phyloP scores from a whole-genome alignment of 2,329 filamentous ascomycete species.

The Xylariomycetidae sp. region DNA sequence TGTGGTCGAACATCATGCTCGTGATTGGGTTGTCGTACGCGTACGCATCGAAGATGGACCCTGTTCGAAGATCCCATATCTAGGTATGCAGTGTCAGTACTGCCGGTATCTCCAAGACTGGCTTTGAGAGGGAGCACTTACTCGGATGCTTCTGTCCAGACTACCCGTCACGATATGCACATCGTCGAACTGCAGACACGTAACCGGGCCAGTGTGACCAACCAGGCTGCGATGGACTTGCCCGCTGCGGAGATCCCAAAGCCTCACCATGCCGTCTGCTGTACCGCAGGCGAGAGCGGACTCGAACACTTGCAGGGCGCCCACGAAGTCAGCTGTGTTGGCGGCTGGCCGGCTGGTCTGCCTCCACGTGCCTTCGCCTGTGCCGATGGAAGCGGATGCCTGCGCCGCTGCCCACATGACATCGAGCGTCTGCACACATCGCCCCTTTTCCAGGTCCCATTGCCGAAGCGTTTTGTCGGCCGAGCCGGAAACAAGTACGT shows the following conservation, averaged over 20 bases:
- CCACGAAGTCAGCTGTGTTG: slow-evolving; percentile 81
- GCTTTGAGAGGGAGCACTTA: slow-evolving; percentile 48
- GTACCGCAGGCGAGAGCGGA: slow-evolving; percentile 93
- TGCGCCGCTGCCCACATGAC: slow-evolving; percentile 97
- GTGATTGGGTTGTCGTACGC: slow-evolving; percentile 90
- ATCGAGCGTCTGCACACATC: slow-evolving; percentile 94
- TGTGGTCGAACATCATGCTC: slow-evolving; percentile 93
- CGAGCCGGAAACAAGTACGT: slow-evolving; percentile 89
- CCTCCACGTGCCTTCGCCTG: slow-evolving; percentile 63
- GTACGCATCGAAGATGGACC: slow-evolving; percentile 91
- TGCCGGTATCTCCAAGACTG: too few species aligned
- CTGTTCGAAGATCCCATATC: slow-evolving; percentile 98
- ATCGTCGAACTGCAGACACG: slow-evolving; percentile 92
- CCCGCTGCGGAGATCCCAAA: slow-evolving; percentile 95
- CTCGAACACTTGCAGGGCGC: slow-evolving; percentile 91
- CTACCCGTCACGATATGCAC: slow-evolving; percentile 91
- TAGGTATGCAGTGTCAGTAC: too few species aligned
- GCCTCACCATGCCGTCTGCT: slow-evolving; percentile 90
- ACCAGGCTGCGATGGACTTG: slow-evolving; percentile 96
- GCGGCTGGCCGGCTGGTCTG: slow-evolving; percentile 61
- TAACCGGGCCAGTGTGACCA: slow-evolving; percentile 91
- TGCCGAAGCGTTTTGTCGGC: slow-evolving; percentile 96
- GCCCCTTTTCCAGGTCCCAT: slow-evolving; percentile 96
- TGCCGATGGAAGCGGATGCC: slow-evolving; percentile 63
- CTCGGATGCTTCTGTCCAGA: slow-evolving; percentile 84